These are phyloP conservation scores for Myxozyma vanderwaltii DNA, from an alignment of 805 yeast species.

Conservation along the genomic window DNA sequence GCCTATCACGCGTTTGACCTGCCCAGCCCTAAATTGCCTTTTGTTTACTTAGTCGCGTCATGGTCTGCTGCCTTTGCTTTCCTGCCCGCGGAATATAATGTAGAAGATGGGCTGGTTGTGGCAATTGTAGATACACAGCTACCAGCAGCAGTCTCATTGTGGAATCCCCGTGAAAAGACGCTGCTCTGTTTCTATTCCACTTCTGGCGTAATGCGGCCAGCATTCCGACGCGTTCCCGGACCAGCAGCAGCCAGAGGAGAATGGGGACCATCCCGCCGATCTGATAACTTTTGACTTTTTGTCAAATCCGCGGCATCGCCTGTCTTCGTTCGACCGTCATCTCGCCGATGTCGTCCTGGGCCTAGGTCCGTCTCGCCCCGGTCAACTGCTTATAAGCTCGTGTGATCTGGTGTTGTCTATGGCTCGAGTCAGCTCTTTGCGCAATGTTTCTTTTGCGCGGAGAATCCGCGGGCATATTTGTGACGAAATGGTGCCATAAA, in stretches of 20 bases:
- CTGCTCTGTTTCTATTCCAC: no score
- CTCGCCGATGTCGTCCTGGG: not conserved
- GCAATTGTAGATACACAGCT: no score
- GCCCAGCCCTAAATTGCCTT: not conserved
- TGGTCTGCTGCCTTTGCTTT: no score
- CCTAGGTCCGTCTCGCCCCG: not conserved
- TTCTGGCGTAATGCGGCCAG: not conserved
- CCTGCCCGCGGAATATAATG: no score
- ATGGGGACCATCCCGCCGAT: not conserved
- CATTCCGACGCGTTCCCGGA: slow-evolving; percentile 4
- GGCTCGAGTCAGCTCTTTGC: no score
- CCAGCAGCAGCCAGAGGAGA: no score
- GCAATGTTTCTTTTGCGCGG: no score
- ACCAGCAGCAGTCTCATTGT: no score
- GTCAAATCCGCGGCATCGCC: slow-evolving; percentile 6
- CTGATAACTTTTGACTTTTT: slow-evolving; percentile 10
- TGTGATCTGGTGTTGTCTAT: not conserved
- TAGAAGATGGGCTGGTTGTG: no score
- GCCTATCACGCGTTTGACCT: slow-evolving; percentile 15
- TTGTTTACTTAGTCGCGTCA: not conserved
- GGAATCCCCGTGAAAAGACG: no score
- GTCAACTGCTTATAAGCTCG: not conserved
- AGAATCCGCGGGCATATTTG: no score
- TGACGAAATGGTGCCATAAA: no score
- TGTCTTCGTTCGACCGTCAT: not conserved